Percentiles rank a stretch among this genome's conserved stretches.
Conservation (phyloP, 768 basidiomycete genomes). For the Panellus pusillus region DNA sequence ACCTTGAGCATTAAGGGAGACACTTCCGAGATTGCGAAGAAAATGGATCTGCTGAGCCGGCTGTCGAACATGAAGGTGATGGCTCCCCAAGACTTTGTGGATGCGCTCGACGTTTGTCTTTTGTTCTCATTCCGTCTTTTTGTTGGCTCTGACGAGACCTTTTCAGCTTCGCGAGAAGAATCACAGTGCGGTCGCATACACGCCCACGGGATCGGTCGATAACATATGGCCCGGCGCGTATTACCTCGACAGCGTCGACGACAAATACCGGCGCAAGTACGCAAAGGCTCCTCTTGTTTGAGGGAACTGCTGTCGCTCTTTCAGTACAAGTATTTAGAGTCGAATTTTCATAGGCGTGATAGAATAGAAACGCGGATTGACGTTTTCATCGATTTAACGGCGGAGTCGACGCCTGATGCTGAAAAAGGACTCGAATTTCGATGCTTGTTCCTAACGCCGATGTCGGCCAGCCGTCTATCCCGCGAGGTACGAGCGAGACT, state of each 20-base stretch:
- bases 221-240: conserved; percentile 94
- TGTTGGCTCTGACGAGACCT: not conserved
- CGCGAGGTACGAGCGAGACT: too few relatives aligned
- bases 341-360: too few relatives aligned
- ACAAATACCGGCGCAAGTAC: conserved; percentile 92
- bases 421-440: too few relatives aligned
- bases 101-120: conserved; percentile 65
- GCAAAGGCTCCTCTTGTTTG: conserved; percentile 24
- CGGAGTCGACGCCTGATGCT: too few relatives aligned
- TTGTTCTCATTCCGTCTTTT: conserved; percentile 1
- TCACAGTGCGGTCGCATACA: conserved; percentile 86
- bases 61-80: conserved; percentile 87
- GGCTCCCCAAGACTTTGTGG: conserved; percentile 89
- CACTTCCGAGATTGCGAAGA: conserved; percentile 75
- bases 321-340: too few relatives aligned
- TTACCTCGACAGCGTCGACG: conserved; percentile 90
- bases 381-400: too few relatives aligned
- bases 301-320: not conserved
- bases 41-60: conserved; percentile 78
- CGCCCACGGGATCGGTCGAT: conserved; percentile 81
- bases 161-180: conserved; percentile 90
- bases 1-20: conserved; percentile 85
- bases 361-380: too few relatives aligned
- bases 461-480: too few relatives aligned
- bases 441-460: too few relatives aligned